phyloP scores from a whole-genome alignment of 495 filamentous ascomycete genomes.

The Penicillium pulvis region DNA sequence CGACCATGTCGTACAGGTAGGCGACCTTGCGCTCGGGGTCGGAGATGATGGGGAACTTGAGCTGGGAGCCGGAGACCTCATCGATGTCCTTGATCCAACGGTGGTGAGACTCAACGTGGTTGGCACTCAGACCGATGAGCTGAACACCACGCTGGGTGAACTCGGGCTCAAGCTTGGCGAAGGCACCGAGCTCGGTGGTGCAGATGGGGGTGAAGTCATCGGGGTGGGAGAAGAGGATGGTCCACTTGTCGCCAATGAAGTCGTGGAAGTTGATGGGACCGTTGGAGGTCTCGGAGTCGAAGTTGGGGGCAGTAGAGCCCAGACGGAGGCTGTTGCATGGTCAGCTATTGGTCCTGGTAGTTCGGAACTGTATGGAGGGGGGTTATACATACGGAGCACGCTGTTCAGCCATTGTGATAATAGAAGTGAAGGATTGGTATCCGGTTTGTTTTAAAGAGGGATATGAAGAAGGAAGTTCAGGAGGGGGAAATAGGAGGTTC shows the following conservation, averaged over 20 bases:
- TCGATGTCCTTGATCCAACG: slow-evolving; percentile 69
- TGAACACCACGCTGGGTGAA: slow-evolving; percentile 92
- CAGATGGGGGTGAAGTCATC: slow-evolving; percentile 89
- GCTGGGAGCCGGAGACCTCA: slow-evolving; percentile 55
- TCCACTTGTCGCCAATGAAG: slow-evolving; percentile 93
- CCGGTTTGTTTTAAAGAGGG: slow-evolving; percentile 10
- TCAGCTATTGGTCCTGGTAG: not conserved
- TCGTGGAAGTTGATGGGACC: slow-evolving; percentile 97
- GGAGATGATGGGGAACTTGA: slow-evolving; percentile 70
- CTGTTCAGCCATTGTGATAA: slow-evolving; percentile 53
- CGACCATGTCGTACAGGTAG: slow-evolving; percentile 69
- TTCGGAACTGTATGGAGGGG: not conserved
- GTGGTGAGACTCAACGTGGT: slow-evolving; percentile 59
- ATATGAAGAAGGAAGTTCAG: slow-evolving; percentile 11
- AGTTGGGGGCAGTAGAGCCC: slow-evolving; percentile 88
- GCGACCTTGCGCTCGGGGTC: slow-evolving; percentile 67
- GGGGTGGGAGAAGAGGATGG: slow-evolving; percentile 96
- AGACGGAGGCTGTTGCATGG: slow-evolving; percentile 68
- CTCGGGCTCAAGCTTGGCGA: slow-evolving; percentile 94
- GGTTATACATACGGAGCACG: slow-evolving; percentile 44
- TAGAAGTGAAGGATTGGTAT: slow-evolving; percentile 5
- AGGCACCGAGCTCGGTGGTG: slow-evolving; percentile 98
- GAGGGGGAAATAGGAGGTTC: slow-evolving; percentile 20
- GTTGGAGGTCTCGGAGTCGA: slow-evolving; percentile 87
- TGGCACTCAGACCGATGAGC: slow-evolving; percentile 84